Percentiles rank a stretch among this genome's conserved stretches.
Evolutionary conservation across 345 rosid species (phyloP).

Genomic region (Pistacia vera): DNA sequence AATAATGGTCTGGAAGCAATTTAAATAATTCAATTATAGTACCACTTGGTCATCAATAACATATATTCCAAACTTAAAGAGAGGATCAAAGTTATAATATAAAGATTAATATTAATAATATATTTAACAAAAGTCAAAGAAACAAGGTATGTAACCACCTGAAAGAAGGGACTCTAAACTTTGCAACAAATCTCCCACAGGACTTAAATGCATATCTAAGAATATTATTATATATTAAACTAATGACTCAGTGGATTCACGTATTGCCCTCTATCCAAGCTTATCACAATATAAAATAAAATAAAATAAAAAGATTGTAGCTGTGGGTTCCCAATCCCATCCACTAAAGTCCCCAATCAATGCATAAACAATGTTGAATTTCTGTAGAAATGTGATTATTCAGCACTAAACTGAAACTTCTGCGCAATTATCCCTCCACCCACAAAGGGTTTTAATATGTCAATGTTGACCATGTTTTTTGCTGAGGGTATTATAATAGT

Average conservation of each 20-base stretch:
- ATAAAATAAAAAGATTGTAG: background rate
- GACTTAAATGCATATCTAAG: constrained; percentile 33
- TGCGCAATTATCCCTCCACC: constrained; percentile 56
- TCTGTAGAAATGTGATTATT: constrained; percentile 48
- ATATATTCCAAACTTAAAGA: constrained; percentile 50
- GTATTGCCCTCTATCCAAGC: constrained; percentile 32
- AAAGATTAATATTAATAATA: background rate
- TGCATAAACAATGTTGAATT: constrained; percentile 22
- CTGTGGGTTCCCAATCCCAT: constrained; percentile 45
- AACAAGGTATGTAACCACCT: constrained; percentile 46
- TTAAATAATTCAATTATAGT: constrained; percentile 36
- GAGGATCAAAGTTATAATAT: constrained; percentile 36
- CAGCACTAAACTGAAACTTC: constrained; percentile 53
- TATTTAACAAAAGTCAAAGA: constrained; percentile 65
- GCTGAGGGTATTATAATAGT: constrained; percentile 41
- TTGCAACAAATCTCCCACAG: constrained; percentile 43
- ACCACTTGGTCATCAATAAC: constrained; percentile 45
- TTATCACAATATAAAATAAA: background rate
- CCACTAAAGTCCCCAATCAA: constrained; percentile 39
- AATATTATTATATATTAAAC: constrained; percentile 28
- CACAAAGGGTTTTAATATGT: constrained; percentile 30
- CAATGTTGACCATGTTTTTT: constrained; percentile 67
- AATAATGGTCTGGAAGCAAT: constrained; percentile 38
- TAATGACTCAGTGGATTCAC: constrained; percentile 49
- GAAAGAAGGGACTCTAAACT: constrained; percentile 34